Evolutionary conservation across 345 rosid genomes (phyloP), one percentile per base, ranked within the genome.

Genomic region (Gossypium arboreum): DNA sequence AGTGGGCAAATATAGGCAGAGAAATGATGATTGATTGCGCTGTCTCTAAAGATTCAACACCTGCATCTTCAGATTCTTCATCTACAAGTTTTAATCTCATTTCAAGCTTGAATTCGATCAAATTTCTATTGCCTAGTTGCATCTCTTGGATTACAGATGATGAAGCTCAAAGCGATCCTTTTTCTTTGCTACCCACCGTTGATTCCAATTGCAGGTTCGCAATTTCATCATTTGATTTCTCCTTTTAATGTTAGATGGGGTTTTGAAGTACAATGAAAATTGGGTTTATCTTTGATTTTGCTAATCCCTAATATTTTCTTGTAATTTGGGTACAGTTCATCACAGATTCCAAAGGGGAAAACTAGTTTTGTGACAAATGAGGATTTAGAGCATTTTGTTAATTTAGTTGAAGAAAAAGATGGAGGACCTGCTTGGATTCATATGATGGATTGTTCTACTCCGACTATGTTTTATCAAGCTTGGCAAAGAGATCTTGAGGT

Each of bases 371-470:
- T 95, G 11, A 81, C 74, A 15, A 84, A 84, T 0, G 93, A 88
- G 61, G 98, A 95, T 84, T 84, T 95, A 47, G 83, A 84, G 83
- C 83, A 85, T 82, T 80, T 95, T 55, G 84, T 83, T 77, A 80
- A 81, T 81, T 87, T 92, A 79, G 97, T 89, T 64, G 98, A 95
- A 80, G 94, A 71, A 77, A 95, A 86, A 84, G 98, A 95, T 77
- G 93, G 92, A 20, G 99, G 98, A 15, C 99, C 98, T 77, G 78
- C 86, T 75, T 95, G 99, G 99, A 90, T 93, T 88, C 91, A 86
- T 17, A 91, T 95, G 97, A 95, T 95, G 99, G 89, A 95, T 76
- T 89, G 96, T 4, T 89, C 96, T 27, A 84, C 89, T 1, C 81
- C 87, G 0, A 87, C 87, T 22, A 88, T 95, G 92, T 47, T 80